Evolutionary conservation across 139 green algal genomes (phyloP).

Genomic region (Picochlorum sp.): DNA sequence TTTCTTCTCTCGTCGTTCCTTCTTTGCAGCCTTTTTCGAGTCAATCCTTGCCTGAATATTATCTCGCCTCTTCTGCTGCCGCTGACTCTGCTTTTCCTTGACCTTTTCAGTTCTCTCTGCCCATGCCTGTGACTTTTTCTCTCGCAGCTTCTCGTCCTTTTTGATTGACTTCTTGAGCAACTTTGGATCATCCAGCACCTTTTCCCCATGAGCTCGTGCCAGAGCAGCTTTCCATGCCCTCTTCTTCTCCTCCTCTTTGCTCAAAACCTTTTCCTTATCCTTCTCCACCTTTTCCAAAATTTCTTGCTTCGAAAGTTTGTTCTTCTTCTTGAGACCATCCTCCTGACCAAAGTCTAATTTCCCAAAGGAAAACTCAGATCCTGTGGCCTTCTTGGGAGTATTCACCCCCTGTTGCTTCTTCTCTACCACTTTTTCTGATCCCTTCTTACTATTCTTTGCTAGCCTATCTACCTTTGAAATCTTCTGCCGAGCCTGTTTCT

Average conservation of each 20-base stretch:
- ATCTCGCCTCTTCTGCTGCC: slow-evolving; percentile 62
- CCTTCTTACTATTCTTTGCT: not conserved
- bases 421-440: slow-evolving; percentile 1
- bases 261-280: slow-evolving; percentile 10
- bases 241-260: slow-evolving; percentile 28
- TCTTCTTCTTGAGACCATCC: slow-evolving; percentile 9
- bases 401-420: not conserved
- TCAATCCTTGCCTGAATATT: slow-evolving; percentile 52
- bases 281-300: slow-evolving; percentile 47
- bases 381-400: not conserved
- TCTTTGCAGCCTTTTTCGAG: slow-evolving; percentile 59
- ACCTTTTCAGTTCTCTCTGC: slow-evolving; percentile 46
- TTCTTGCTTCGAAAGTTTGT: slow-evolving; percentile 44
- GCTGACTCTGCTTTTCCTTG: slow-evolving; percentile 41
- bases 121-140: slow-evolving; percentile 59
- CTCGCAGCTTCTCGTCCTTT: slow-evolving; percentile 56
- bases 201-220: slow-evolving; percentile 56
- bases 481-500: not conserved
- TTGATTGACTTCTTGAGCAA: slow-evolving; percentile 64
- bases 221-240: slow-evolving; percentile 62
- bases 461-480: slow-evolving; percentile 18
- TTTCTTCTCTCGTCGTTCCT: slow-evolving; percentile 78
- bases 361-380: slow-evolving; percentile 17
- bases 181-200: slow-evolving; percentile 83
- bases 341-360: slow-evolving; percentile 29